phyloP scores from a whole-genome alignment of 257 asterid genomes.

The Solanum ossicruentum region DNA sequence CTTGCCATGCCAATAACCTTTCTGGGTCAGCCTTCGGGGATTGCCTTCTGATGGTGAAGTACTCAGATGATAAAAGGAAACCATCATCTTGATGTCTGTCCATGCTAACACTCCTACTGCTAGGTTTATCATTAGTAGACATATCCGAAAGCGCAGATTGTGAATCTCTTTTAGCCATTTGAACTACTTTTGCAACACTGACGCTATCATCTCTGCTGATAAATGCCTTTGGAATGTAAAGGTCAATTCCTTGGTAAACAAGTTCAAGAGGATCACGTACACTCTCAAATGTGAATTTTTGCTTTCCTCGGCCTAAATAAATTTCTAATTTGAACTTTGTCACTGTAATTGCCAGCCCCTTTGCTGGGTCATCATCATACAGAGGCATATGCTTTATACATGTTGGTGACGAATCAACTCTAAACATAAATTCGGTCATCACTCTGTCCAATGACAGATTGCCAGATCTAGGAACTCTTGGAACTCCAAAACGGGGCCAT shows the following conservation, averaged over 20 bases:
- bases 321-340: conserved; percentile 72
- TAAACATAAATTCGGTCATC: conserved; percentile 97
- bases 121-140: conserved; percentile 41
- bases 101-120: conserved; percentile 27
- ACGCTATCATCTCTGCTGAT: conserved; percentile 58
- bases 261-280: conserved; percentile 82
- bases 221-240: conserved; percentile 81
- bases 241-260: conserved; percentile 94
- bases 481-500: conserved; percentile 97
- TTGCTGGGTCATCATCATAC: conserved; percentile 92
- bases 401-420: conserved; percentile 84
- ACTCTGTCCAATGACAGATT: conserved; percentile 90
- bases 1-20: conserved; percentile 90
- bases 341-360: conserved; percentile 78
- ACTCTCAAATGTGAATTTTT: conserved; percentile 77
- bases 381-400: conserved; percentile 75
- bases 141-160: conserved; percentile 59
- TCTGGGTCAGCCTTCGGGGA: conserved; percentile 94
- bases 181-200: conserved; percentile 64
- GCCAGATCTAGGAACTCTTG: conserved; percentile 91
- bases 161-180: conserved; percentile 56
- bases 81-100: conserved; percentile 91
- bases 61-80: conserved; percentile 82
- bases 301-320: conserved; percentile 74
- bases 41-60: conserved; percentile 88